phyloP scores from a whole-genome alignment of 2,329 filamentous ascomycete species.

The Arachnomyces sp. region DNA sequence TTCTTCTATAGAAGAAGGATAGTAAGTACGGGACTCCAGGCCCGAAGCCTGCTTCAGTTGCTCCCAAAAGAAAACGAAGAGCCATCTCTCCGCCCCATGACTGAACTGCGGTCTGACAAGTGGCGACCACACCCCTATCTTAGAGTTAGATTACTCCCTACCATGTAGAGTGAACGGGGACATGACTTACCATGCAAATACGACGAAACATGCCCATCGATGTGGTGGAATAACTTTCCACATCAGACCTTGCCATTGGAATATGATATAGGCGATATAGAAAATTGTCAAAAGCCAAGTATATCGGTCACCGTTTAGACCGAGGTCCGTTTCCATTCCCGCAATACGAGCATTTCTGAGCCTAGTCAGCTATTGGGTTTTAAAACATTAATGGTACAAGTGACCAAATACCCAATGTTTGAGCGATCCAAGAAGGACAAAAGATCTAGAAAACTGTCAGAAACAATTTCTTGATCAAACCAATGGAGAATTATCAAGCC shows the following conservation, averaged over 20 bases:
- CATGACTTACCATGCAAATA: conserved; percentile 33
- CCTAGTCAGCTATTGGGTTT: conserved; percentile 7
- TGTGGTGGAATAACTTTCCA: conserved; percentile 38
- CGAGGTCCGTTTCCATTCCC: conserved; percentile 44
- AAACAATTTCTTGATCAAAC: neutral
- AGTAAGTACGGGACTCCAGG: conserved; percentile 43
- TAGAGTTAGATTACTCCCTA: conserved; percentile 10
- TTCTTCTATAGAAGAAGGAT: conserved; percentile 52
- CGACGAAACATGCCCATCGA: conserved; percentile 35
- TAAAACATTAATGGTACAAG: neutral
- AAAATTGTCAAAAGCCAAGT: conserved; percentile 47
- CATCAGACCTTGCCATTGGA: conserved; percentile 35
- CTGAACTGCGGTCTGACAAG: conserved; percentile 37
- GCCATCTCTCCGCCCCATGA: conserved; percentile 43
- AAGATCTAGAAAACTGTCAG: conserved; percentile 28
- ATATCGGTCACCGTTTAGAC: conserved; percentile 40
- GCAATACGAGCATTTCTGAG: conserved; percentile 46
- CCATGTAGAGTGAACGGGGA: conserved; percentile 8
- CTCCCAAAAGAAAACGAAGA: conserved; percentile 41
- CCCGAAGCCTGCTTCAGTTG: conserved; percentile 39
- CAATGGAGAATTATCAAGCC: conserved; percentile 4
- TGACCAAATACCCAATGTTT: conserved; percentile 37
- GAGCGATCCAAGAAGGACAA: conserved; percentile 42
- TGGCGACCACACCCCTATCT: conserved; percentile 39
- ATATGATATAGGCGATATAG: conserved; percentile 42